Evolutionary conservation across 1,139 yeast genomes (phyloP).

Genomic region (Pneumocystis jirovecii): DNA sequence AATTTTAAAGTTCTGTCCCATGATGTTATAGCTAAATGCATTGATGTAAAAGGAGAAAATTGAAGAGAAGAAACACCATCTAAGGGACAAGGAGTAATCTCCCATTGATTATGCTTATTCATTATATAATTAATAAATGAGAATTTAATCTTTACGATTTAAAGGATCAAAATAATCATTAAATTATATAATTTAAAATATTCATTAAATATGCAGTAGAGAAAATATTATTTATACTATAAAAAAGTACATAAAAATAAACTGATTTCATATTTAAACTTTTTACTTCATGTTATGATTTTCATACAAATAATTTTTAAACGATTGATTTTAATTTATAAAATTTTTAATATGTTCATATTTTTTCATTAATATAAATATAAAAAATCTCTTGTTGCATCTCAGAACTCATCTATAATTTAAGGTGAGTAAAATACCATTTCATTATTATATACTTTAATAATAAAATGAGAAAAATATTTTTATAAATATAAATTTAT

Average conservation of each 20-base stretch:
- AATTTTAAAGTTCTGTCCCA: conserved; percentile 26
- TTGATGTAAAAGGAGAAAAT: conserved; percentile 9
- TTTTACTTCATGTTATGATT: not conserved
- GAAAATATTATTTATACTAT: not conserved
- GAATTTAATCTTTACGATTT: not conserved
- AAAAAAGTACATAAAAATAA: not conserved
- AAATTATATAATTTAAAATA: not conserved
- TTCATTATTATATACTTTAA: not conserved
- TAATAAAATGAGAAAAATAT: not conserved
- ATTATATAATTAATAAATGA: not conserved
- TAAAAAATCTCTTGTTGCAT: not conserved
- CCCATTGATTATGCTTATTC: not conserved
- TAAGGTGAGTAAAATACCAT: too few species aligned
- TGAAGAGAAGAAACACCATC: conserved; percentile 11
- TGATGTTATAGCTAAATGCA: conserved; percentile 22
- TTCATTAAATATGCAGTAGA: not conserved
- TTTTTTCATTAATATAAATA: not conserved
- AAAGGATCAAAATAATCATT: not conserved
- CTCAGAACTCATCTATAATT: not conserved
- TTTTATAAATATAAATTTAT: not conserved
- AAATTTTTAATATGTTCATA: not conserved
- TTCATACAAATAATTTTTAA: not conserved
- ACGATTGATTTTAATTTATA: not conserved
- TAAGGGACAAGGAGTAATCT: conserved; percentile 2
- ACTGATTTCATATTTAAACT: not conserved